Conservation (phyloP, 2,329 filamentous ascomycete species). For the Hortaea sp. region DNA sequence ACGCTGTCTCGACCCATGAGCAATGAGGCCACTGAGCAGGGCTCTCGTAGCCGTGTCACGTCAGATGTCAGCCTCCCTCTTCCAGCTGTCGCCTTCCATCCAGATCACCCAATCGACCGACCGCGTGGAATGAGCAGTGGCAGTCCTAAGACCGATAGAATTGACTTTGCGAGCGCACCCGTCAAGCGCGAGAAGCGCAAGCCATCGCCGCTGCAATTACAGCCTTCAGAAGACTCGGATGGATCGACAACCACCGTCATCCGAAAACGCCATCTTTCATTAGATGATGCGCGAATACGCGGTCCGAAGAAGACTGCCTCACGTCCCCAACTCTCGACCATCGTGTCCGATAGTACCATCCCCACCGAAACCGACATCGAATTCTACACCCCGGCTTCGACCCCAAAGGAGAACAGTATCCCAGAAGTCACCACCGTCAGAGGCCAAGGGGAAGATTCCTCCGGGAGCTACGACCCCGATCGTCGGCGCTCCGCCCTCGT, state of each 20-base stretch:
- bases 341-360: constrained; percentile 14
- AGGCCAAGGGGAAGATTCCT: not conserved
- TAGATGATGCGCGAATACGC: not conserved
- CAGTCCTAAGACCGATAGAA: constrained; percentile 5
- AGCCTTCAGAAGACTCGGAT: constrained; percentile 7
- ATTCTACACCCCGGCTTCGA: constrained; percentile 2
- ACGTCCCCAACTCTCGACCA: constrained; percentile 17
- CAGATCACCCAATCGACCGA: constrained; percentile 26
- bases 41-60: constrained; percentile 8
- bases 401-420: constrained; percentile 11
- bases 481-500: constrained; percentile 15
- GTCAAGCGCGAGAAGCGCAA: constrained; percentile 6
- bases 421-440: not conserved
- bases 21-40: constrained; percentile 26
- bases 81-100: constrained; percentile 9
- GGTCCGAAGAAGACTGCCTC: constrained; percentile 7
- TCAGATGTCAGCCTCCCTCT: constrained; percentile 18
- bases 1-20: constrained; percentile 27
- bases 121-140: constrained; percentile 16
- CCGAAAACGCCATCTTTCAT: not conserved
- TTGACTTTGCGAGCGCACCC: constrained; percentile 12
- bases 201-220: constrained; percentile 8
- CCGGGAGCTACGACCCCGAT: not conserved
- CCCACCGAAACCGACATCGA: constrained; percentile 6
- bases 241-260: constrained; percentile 11